phyloP scores from a whole-genome alignment of 768 basidiomycete genomes.

The Amanita rimosa region DNA sequence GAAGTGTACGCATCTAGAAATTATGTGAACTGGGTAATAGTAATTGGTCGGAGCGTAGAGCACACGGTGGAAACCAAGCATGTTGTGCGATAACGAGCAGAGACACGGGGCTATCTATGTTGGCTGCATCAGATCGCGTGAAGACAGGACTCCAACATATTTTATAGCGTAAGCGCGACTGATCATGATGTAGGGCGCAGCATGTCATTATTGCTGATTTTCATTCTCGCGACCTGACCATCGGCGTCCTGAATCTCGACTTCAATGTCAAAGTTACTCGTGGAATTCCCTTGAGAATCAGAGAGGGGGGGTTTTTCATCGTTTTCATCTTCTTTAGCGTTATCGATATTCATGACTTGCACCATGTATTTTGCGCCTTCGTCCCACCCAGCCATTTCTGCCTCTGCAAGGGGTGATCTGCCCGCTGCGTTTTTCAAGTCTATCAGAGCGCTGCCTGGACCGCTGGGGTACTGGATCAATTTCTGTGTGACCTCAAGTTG shows the following conservation, averaged over 20 bases:
- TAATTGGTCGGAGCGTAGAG: too few relatives aligned
- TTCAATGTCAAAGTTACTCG: conserved; percentile 30
- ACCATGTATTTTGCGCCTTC: conserved; percentile 81
- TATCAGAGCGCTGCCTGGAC: conserved; percentile 58
- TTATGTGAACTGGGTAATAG: too few relatives aligned
- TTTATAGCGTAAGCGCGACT: too few relatives aligned
- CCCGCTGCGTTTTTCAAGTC: conserved; percentile 69
- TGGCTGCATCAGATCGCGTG: too few relatives aligned
- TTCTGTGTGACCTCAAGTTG: conserved; percentile 54
- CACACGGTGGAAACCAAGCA: not conserved
- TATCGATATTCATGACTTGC: conserved; percentile 67
- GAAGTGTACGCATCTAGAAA: too few relatives aligned
- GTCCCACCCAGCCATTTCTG: conserved; percentile 70
- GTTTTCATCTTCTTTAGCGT: conserved; percentile 23
- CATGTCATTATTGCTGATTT: conserved; percentile 21
- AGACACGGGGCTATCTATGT: not conserved
- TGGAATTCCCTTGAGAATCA: conserved; percentile 7
- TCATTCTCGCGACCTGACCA: conserved; percentile 57
- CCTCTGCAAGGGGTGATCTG: conserved; percentile 70
- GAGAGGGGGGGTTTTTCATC: conserved; percentile 8
- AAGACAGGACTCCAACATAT: too few relatives aligned
- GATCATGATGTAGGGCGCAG: not conserved
- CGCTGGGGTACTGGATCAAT: conserved; percentile 43
- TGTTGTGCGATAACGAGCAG: not conserved
- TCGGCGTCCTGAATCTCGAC: conserved; percentile 67